Base-by-base conservation (phyloP, 805 yeast genomes). In the Pichia insulana region DNA sequence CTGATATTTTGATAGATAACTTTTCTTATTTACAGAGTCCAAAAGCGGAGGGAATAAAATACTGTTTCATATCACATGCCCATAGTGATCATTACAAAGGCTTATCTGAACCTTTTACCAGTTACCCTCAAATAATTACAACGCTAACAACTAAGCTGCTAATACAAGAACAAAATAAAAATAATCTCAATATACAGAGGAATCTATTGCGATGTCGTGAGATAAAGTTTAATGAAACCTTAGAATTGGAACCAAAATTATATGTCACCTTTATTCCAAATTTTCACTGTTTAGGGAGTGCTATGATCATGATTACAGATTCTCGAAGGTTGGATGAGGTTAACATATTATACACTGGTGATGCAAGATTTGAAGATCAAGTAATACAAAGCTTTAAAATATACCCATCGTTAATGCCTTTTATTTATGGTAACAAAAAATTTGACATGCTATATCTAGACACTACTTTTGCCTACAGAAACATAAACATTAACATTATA, bases 241-340 rank as follows among this genome's bases (percentile, higher is more conserved):
- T 28, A 10, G n/a, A n/a, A 11, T 13, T 46, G 4, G 47, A 45
- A 10, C 13, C 11, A 3, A 18, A 30, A 2, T 22, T 50, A 6
- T 30, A 26, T 4, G 35, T 44, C 20, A 46, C 48, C 2, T 40
- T 52, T 31, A 50, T 52, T 15, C 52, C 55, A 0, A 47, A 44
- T 30, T 52, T 44, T 27, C 52, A 53, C 34, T 53, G 55, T 32
- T 12, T 52, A 15, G 56, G 56, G 4, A 49, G 55, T 7, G 43
- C 27, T 2, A 50, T 49, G 49, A 41, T 50, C n/a, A 38, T 53
- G 18, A 2, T 38, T 12, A 32, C 30, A 18, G 40, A 30, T 27
- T 22, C 16, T n/a, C 26, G 36, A n/a, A 31, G n/a, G 3, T 19
- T 13, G 5, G 12, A 16, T 11, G 27, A 27, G 2, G 6, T 17